Base-by-base conservation (phyloP, 1,284 basidiomycete genomes). In the Leccinum pachyderme region DNA sequence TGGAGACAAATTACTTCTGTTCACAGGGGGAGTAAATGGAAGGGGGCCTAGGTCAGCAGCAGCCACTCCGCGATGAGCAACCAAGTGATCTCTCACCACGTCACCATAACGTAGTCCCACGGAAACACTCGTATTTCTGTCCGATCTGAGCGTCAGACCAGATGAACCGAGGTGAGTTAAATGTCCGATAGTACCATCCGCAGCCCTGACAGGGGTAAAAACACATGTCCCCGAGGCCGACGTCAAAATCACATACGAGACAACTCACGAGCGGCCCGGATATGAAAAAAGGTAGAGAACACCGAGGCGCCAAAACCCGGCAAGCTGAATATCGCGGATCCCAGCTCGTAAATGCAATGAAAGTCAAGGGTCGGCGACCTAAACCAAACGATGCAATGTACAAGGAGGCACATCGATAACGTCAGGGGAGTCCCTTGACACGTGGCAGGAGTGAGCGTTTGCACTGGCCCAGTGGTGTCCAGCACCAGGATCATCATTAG, bases 331-430 rank as follows among this genome's bases (percentile, higher is more conserved):
- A 47, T 24, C 35, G 22, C 43, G 44, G 43, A 51, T 48, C 55
- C 55, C 47, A 31, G 47, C 44, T 44, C 45, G 50, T 45, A 11
- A 33, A 45, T 15, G 18, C 49, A 37, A 28, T 28, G 9, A 51
- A 25, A 46, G 46, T 41, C 25, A 44, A 49, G 27, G 6, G 24
- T 29, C 32, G 25, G 25, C 12, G 43, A 29, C 49, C 22, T 35
- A 55, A 27, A 28, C 32, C 13, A n/a, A 24, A 27, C 24, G 55
- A 46, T 22, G 22, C 15, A n/a, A 39, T 43, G 27, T 43, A 27
- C 27, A 37, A 27, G 32, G n/a, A 63, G 62, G 54, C 33, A 64
- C 56, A 51, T 41, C 35, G 47, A 58, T 41, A 46, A 43, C 31
- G 27, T 47, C 44, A 50, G 12, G 27, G 41, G 27, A 33, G 47